A percentile compares a stretch with the other conserved stretches of the same genome.
These are phyloP conservation scores for Trametes meyenii DNA, from an alignment of 768 basidiomycete species.

Conservation along the genomic window DNA sequence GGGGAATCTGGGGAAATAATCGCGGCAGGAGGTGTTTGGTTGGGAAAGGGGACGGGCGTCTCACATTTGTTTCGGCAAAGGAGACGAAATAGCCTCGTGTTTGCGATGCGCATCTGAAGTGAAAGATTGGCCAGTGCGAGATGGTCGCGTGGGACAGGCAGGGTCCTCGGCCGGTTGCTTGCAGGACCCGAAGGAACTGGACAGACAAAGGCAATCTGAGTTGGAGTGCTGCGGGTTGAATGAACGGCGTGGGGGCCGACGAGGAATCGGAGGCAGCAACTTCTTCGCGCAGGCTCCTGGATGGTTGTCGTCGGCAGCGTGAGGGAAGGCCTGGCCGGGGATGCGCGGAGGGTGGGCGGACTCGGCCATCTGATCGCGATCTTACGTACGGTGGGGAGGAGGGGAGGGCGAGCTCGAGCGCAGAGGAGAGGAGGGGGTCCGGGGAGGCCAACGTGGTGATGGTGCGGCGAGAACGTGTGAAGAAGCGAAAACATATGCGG, in stretches of 20 bases:
- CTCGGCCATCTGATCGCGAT: not conserved
- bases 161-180: not conserved
- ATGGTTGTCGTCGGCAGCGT: not conserved
- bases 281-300: too few species aligned
- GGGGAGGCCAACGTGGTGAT: constrained; percentile 17
- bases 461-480: constrained; percentile 22
- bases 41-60: not conserved
- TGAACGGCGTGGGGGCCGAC: not conserved
- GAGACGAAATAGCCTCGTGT: constrained; percentile 8
- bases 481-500: constrained; percentile 2
- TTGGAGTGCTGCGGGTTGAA: not conserved
- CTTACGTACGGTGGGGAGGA: constrained; percentile 9
- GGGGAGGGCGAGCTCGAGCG: constrained; percentile 4
- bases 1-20: too few species aligned
- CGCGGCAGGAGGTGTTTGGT: not conserved
- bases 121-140: constrained; percentile 8
- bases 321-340: not conserved
- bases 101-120: constrained; percentile 4
- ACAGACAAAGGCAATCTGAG: not conserved
- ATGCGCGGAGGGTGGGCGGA: not conserved
- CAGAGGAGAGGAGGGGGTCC: not conserved
- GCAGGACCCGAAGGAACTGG: not conserved
- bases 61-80: not conserved
- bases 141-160: constrained; percentile 2
- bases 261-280: too few species aligned